Conservation (phyloP, 345 rosid genomes). For the Hypericum androsaemum region DNA sequence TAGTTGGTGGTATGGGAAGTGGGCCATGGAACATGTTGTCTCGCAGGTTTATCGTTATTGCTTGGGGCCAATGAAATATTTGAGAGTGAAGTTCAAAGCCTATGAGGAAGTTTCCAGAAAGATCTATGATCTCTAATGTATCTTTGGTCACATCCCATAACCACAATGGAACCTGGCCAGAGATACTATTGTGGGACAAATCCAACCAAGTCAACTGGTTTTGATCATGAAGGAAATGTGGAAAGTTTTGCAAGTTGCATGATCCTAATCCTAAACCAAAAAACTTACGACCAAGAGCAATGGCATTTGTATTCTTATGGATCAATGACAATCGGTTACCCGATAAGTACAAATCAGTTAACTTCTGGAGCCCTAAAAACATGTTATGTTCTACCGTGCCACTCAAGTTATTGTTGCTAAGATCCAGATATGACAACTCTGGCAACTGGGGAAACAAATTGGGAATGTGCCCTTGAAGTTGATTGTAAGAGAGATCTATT, state of each 20-base stretch:
- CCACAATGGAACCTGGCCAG: too few relatives aligned
- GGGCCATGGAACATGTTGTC: slow-evolving; percentile 10
- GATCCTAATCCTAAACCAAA: not conserved
- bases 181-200: too few relatives aligned
- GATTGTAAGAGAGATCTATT: not conserved
- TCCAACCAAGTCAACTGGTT: too few relatives aligned
- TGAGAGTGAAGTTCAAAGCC: too few relatives aligned
- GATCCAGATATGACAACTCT: not conserved
- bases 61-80: too few relatives aligned
- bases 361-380: slow-evolving; percentile 3
- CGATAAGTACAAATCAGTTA: too few relatives aligned
- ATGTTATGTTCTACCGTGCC: too few relatives aligned
- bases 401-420: slow-evolving; percentile 6
- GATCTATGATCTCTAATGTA: slow-evolving; percentile 12
- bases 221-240: slow-evolving; percentile 13
- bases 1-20: slow-evolving; percentile 2
- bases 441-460: slow-evolving; percentile 3
- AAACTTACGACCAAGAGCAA: slow-evolving; percentile 5
- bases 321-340: slow-evolving; percentile 7
- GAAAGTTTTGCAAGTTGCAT: slow-evolving; percentile 12
- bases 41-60: too few relatives aligned
- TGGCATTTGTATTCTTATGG: not conserved
- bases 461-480: slow-evolving; percentile 16
- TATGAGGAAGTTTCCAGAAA: slow-evolving; percentile 13
- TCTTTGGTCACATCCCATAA: slow-evolving; percentile 10